Base-by-base conservation (phyloP, 2,329 filamentous ascomycete genomes). In the Aspergillus sp. region DNA sequence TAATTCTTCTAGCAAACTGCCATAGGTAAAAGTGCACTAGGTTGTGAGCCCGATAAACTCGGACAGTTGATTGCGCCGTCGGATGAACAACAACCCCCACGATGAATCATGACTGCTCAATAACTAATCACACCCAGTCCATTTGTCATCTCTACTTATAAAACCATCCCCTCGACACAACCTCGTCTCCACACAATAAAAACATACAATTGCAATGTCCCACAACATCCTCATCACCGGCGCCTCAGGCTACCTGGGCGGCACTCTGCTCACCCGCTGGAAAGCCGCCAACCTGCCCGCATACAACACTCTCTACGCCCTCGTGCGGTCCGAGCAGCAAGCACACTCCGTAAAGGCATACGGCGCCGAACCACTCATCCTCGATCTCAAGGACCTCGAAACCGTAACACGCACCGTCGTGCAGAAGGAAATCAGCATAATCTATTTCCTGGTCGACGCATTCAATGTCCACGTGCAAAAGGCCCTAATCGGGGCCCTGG, bases 191-290 rank as follows among this genome's bases (percentile, higher is more conserved):
- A 3, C 27, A 11, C 27, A 31, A 31, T 25, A 25, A 25, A 1
- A 4, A 31, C 0, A 31, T 9, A 11, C 27, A 31, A 31, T 31
- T 11, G 9, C 27, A 31, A 51, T 51, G 48, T 52, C 49, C 4
- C 56, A 58, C 35, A 58, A 58, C 21, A 58, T 58, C 46, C 56
- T 58, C 31, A 71, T 84, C 46, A 84, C 82, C 0, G 82, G 81
- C 8, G 80, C 64, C 27, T 82, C 81, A 0, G 82, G 82, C 23
- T 84, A 84, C 56, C 77, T 84, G 0, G 82, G 82, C 19, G 82
- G 82, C 4, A 77, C 74, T 0, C 68, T 84, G 3, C 76, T 84
- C 6, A 74, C 77, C n/a, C 72, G 71, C 8, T 72, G 76, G 59
- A 60, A 66, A 2, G 56, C 58, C 2, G 71, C 76, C 40, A 64